These are phyloP conservation scores for Floccularia luteovirens DNA, from an alignment of 768 basidiomycete species.

Conservation along the genomic window DNA sequence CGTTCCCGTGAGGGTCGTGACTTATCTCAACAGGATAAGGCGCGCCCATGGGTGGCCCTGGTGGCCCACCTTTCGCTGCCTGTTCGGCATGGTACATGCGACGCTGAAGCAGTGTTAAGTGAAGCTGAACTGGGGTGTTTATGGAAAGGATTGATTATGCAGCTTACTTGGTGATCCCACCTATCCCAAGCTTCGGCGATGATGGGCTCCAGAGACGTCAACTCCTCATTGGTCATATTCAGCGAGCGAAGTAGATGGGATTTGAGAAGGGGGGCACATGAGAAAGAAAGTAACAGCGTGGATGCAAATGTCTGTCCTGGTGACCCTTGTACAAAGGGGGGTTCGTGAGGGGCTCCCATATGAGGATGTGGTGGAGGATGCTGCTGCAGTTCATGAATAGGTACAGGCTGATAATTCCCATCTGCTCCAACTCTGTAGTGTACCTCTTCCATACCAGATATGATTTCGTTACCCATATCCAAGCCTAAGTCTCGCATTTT, in stretches of 20 bases:
- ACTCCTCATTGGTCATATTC: constrained; percentile 72
- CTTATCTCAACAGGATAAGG: constrained; percentile 19
- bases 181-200: constrained; percentile 84
- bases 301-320: constrained; percentile 75
- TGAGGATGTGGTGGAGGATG: constrained; percentile 25
- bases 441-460: constrained; percentile 57
- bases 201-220: constrained; percentile 69
- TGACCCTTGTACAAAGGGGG: constrained; percentile 54
- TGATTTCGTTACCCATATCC: constrained; percentile 72
- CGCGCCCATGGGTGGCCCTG: constrained; percentile 17
- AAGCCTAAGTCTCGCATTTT: constrained; percentile 79
- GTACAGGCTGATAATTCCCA: constrained; percentile 34
- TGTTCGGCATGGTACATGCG: constrained; percentile 34
- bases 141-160: constrained; percentile 3
- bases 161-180: constrained; percentile 72
- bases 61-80: constrained; percentile 24
- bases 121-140: too few species aligned
- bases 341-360: constrained; percentile 32
- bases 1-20: constrained; percentile 15
- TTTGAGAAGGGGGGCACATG: constrained; percentile 67
- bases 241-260: constrained; percentile 67
- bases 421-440: constrained; percentile 52
- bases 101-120: constrained; percentile 18
- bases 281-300: constrained; percentile 68
- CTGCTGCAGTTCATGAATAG: constrained; percentile 32